Conservation (phyloP, 2,329 filamentous ascomycete genomes). For the Verticillium klebahnii region DNA sequence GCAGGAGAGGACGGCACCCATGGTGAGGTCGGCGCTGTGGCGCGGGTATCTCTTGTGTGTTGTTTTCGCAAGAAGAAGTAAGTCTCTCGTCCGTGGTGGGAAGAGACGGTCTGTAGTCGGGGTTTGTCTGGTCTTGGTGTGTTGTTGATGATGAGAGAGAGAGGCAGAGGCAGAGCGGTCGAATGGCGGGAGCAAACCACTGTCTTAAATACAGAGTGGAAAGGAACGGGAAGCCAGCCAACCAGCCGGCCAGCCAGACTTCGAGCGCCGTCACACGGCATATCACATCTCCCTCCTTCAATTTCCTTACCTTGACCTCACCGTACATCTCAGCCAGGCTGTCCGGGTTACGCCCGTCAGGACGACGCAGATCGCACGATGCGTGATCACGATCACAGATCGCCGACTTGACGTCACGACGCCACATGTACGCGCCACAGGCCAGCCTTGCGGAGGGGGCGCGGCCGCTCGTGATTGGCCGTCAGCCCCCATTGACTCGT, state of each 20-base stretch:
- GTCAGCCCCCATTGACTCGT: not conserved
- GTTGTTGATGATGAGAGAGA: conserved; percentile 5
- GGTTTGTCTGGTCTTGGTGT: conserved; percentile 7
- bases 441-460: not conserved
- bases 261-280: not conserved
- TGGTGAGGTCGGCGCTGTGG: conserved; percentile 32
- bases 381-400: not conserved
- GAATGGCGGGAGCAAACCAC: not conserved
- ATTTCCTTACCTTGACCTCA: not conserved
- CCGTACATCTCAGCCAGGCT: not conserved
- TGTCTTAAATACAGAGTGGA: not conserved
- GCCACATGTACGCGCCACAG: not conserved
- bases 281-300: not conserved
- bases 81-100: not conserved
- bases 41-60: not conserved
- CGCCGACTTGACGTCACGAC: not conserved
- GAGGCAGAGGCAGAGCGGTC: not conserved
- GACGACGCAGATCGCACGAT: not conserved
- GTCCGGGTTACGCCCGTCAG: not conserved
- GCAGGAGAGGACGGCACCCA: conserved; percentile 82
- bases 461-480: not conserved
- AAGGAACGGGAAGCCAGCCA: not conserved
- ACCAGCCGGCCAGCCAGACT: not conserved
- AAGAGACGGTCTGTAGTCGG: conserved; percentile 10
- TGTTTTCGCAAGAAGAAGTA: not conserved